These are phyloP conservation scores for Tausonia pullulans DNA, from an alignment of 1,284 basidiomycete genomes.

Conservation along the genomic window DNA sequence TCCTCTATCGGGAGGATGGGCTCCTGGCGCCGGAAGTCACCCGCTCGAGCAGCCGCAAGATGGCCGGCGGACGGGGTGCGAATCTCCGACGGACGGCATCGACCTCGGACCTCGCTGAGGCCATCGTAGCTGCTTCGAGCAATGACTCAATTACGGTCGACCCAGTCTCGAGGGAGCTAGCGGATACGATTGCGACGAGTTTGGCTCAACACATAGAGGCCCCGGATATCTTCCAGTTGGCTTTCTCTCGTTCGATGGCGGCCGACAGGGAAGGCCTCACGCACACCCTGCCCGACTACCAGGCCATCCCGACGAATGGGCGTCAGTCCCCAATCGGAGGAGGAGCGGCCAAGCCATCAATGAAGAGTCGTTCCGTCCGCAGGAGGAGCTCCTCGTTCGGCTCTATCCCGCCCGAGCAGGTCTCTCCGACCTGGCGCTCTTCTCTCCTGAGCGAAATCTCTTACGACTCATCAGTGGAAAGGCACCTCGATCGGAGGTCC, in stretches of 20 bases:
- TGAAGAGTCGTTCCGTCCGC: background rate
- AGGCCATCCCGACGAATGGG: background rate
- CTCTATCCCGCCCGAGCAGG: background rate
- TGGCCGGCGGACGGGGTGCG: background rate
- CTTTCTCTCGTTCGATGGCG: background rate
- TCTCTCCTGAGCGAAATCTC: background rate
- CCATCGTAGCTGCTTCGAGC: background rate
- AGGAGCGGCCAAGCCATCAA: background rate
- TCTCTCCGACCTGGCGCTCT: background rate
- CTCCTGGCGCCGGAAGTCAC: background rate
- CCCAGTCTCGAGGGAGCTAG: no score
- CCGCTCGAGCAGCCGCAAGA: background rate
- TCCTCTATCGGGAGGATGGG: background rate
- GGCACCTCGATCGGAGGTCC: background rate
- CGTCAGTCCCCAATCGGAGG: background rate
- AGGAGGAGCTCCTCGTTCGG: background rate
- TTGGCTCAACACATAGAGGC: no score
- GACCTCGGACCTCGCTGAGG: background rate
- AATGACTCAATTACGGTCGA: background rate
- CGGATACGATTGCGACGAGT: no score
- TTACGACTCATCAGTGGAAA: background rate
- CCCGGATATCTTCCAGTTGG: background rate
- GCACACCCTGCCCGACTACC: background rate
- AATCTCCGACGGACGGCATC: background rate
- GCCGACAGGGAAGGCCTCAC: background rate